These are phyloP conservation scores for Jaapia argillacea DNA, from an alignment of 768 basidiomycete genomes.

Conservation along the genomic window DNA sequence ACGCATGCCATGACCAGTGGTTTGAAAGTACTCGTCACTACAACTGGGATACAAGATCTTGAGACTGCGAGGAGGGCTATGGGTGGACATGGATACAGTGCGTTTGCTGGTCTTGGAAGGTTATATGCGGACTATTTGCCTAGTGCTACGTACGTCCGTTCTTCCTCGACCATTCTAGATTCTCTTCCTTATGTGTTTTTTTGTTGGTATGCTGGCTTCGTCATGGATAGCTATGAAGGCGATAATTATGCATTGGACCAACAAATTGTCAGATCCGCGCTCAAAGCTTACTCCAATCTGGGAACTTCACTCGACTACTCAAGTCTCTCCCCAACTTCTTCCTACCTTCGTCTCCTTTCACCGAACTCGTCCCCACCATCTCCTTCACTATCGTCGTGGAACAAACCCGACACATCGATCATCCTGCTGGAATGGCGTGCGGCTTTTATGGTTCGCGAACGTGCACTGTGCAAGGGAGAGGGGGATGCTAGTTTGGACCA, in stretches of 20 bases:
- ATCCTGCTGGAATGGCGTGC: slow-evolving; percentile 57
- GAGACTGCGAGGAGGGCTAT: slow-evolving; percentile 60
- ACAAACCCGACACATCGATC: slow-evolving; percentile 29
- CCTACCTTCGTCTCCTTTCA: slow-evolving; percentile 47
- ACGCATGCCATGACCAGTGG: slow-evolving; percentile 65
- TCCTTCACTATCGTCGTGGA: slow-evolving; percentile 19
- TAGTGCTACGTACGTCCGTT: slow-evolving; percentile 41
- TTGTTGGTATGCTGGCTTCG: neutral
- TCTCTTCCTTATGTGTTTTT: neutral
- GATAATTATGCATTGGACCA: slow-evolving; percentile 72
- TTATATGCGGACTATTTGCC: slow-evolving; percentile 60
- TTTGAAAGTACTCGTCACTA: slow-evolving; percentile 51
- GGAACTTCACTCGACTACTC: slow-evolving; percentile 15
- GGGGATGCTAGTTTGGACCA: slow-evolving; percentile 47
- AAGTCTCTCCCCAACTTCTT: slow-evolving; percentile 35
- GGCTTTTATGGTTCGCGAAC: slow-evolving; percentile 40
- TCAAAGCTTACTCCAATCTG: slow-evolving; percentile 43
- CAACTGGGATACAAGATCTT: slow-evolving; percentile 42
- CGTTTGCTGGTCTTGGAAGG: slow-evolving; percentile 54
- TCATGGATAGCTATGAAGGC: slow-evolving; percentile 49
- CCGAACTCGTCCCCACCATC: neutral
- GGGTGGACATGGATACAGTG: slow-evolving; percentile 74
- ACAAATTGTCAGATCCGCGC: slow-evolving; percentile 63
- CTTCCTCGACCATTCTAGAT: neutral
- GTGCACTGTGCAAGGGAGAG: slow-evolving; percentile 23